Conservation (phyloP, 495 filamentous ascomycete genomes). For the Beverwykella pulmonaria region DNA sequence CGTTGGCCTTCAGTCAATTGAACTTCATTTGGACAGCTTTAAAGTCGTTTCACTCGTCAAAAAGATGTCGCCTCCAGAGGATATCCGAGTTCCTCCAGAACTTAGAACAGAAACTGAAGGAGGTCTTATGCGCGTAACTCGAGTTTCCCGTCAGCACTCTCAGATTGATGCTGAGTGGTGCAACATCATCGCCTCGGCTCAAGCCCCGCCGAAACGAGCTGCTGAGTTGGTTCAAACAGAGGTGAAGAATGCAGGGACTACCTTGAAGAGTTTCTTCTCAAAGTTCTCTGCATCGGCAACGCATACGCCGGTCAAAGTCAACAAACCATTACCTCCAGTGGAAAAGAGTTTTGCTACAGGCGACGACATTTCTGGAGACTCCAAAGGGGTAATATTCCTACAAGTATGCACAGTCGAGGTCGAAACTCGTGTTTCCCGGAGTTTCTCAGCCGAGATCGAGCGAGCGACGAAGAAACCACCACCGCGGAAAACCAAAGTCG, state of each 20-base stretch:
- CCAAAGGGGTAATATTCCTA: constrained; percentile 79
- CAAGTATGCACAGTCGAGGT: constrained; percentile 82
- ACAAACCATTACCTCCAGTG: constrained; percentile 53
- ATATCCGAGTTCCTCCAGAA: constrained; percentile 74
- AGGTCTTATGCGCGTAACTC: constrained; percentile 76
- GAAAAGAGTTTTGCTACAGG: constrained; percentile 55
- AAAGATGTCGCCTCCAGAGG: constrained; percentile 74
- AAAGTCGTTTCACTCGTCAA: constrained; percentile 76
- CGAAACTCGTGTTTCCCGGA: constrained; percentile 65
- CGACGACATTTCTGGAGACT: constrained; percentile 67
- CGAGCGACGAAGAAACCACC: constrained; percentile 96
- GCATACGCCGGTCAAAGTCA: constrained; percentile 49
- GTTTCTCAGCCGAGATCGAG: constrained; percentile 84
- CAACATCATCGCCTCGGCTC: constrained; percentile 68
- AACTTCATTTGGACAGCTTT: constrained; percentile 88
- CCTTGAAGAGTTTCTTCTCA: constrained; percentile 79
- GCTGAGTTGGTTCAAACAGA: constrained; percentile 32
- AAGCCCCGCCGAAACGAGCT: constrained; percentile 27
- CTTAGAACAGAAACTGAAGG: constrained; percentile 80
- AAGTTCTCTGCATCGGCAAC: constrained; percentile 37
- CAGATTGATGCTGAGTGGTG: constrained; percentile 94
- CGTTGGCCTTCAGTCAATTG: constrained; percentile 82
- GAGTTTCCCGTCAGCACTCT: constrained; percentile 74
- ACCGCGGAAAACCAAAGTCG: constrained; percentile 79
- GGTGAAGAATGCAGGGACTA: constrained; percentile 50